Conservation (phyloP, 257 asterid species). For the Plantago elongata region DNA sequence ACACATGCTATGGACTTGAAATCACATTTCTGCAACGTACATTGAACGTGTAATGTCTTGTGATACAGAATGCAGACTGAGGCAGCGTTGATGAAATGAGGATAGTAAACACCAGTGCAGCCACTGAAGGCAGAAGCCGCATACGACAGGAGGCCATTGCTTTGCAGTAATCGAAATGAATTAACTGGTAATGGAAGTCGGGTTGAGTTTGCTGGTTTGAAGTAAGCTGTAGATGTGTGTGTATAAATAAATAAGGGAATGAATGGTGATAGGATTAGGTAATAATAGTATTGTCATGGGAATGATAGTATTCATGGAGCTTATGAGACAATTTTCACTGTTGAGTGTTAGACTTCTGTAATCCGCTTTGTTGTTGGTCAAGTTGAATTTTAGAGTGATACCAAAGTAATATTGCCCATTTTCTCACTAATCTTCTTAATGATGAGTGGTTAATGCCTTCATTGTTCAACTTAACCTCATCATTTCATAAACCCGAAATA, state of each 20-base stretch:
- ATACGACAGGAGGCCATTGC: slow-evolving; percentile 15
- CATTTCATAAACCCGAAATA: too few relatives aligned
- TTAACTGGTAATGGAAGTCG: not conserved
- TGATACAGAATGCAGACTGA: slow-evolving; percentile 32
- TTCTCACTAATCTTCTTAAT: too few relatives aligned
- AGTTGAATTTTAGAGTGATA: slow-evolving; percentile 59
- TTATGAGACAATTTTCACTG: slow-evolving; percentile 12
- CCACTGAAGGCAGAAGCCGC: slow-evolving; percentile 16
- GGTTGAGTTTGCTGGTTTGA: not conserved
- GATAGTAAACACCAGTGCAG: slow-evolving; percentile 27
- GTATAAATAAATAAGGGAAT: slow-evolving; percentile 32
- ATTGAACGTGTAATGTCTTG: slow-evolving; percentile 55
- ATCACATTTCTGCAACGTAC: slow-evolving; percentile 22
- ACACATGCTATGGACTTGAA: not conserved
- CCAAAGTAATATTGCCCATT: slow-evolving; percentile 32
- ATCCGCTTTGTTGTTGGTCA: slow-evolving; percentile 35
- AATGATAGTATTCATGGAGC: slow-evolving; percentile 17
- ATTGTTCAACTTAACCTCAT: too few relatives aligned
- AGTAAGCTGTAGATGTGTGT: not conserved
- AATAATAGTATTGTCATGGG: slow-evolving; percentile 19
- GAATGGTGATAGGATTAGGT: slow-evolving; percentile 28
- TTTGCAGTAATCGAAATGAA: not conserved
- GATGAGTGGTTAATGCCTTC: too few relatives aligned
- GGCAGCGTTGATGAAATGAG: slow-evolving; percentile 34
- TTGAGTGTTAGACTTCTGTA: slow-evolving; percentile 23